phyloP scores from a whole-genome alignment of 2,329 filamentous ascomycete species.

The Elsinoe perseae region DNA sequence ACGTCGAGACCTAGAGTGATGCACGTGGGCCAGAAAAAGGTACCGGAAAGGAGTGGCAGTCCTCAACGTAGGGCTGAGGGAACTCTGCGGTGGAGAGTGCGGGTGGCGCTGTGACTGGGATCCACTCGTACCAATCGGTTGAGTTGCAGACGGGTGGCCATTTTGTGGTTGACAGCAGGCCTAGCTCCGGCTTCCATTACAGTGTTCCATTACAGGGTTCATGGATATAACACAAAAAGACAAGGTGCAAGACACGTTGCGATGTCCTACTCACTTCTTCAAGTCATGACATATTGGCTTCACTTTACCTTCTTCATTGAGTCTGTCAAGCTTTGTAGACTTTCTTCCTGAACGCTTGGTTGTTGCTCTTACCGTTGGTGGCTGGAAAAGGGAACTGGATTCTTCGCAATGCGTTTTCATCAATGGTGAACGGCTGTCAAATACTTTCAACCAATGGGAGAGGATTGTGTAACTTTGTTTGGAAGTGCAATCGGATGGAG shows the following conservation, averaged over 20 bases:
- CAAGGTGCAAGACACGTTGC: conserved; percentile 4
- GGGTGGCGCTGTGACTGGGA: neutral
- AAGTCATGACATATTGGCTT: neutral
- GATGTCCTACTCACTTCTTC: neutral
- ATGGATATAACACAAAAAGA: neutral
- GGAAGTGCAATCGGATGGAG: neutral
- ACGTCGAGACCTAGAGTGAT: neutral
- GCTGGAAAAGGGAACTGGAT: conserved; percentile 10
- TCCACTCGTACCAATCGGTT: conserved; percentile 11
- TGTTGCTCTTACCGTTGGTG: neutral
- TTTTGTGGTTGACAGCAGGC: conserved; percentile 8
- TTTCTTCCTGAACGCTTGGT: neutral
- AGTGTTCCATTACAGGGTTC: too few species aligned
- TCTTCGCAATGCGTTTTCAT: neutral
- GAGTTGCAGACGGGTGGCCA: neutral
- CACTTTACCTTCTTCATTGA: neutral
- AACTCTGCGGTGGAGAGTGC: neutral
- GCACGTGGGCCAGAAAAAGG: neutral
- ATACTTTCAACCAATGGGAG: neutral
- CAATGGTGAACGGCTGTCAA: neutral
- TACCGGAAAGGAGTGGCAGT: neutral
- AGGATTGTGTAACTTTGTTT: neutral
- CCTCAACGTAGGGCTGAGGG: conserved; percentile 12
- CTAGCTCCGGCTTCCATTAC: neutral
- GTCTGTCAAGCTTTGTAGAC: neutral